A percentile compares a stretch with the other conserved stretches of the same genome.
These are phyloP conservation scores for Fraxinus nigra DNA, from an alignment of 305 asterid genomes.

Conservation along the genomic window DNA sequence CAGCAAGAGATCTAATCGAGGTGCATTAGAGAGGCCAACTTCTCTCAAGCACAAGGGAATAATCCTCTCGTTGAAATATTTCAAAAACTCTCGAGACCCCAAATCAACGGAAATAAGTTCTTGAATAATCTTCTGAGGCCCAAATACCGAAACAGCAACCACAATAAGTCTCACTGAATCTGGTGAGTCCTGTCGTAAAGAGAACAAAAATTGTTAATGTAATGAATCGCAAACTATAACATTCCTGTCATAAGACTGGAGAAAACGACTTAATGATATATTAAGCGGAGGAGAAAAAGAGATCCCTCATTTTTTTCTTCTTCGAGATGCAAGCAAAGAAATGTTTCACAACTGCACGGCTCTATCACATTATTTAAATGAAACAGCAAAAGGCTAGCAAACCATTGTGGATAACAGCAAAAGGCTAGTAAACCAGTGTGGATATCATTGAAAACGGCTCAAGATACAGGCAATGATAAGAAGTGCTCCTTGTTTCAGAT, in stretches of 20 bases:
- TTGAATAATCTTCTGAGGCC: constrained; percentile 65
- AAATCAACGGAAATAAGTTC: constrained; percentile 48
- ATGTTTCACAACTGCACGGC: constrained; percentile 5
- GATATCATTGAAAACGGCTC: background rate
- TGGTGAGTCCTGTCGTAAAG: constrained; percentile 67
- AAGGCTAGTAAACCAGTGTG: background rate
- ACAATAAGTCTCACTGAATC: constrained; percentile 64
- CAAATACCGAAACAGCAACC: constrained; percentile 63
- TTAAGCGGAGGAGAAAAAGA: constrained; percentile 1
- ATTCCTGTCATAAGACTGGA: background rate
- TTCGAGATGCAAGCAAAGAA: background rate
- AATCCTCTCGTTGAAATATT: constrained; percentile 53
- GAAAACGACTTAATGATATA: background rate
- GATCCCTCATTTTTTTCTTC: background rate
- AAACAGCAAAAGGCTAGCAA: background rate
- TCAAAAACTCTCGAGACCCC: constrained; percentile 53
- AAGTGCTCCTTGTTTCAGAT: background rate
- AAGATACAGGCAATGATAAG: background rate
- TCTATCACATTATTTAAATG: constrained; percentile 8
- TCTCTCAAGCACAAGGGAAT: constrained; percentile 81
- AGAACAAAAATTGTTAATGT: constrained; percentile 19
- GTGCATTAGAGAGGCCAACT: constrained; percentile 40
- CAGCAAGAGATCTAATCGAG: constrained; percentile 81
- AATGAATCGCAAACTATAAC: constrained; percentile 16
- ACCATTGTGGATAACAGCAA: background rate